These are phyloP conservation scores for Lojkania enalia DNA, from an alignment of 2,329 filamentous ascomycete genomes.

Conservation along the genomic window DNA sequence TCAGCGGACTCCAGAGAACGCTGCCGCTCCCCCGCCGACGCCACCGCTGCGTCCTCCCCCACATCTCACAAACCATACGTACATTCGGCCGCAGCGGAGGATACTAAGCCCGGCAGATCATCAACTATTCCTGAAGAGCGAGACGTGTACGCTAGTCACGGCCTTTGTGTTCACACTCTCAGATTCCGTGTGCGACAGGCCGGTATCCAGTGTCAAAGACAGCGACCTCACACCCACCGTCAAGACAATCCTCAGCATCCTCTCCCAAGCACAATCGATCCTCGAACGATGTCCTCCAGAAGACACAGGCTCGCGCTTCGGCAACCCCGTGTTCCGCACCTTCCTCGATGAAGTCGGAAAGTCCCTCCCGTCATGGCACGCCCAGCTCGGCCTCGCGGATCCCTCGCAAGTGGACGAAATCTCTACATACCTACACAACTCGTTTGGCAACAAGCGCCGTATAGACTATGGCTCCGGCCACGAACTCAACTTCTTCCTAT, in stretches of 20 bases:
- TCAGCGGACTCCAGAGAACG: conserved; percentile 20
- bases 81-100: conserved; percentile 70
- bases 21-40: conserved; percentile 70
- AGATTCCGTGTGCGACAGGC: conserved; percentile 74
- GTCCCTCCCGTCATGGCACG: conserved; percentile 64
- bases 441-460: conserved; percentile 76
- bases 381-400: conserved; percentile 58
- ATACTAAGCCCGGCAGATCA: conserved; percentile 84
- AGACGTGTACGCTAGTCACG: conserved; percentile 73
- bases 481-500: conserved; percentile 95
- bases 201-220: conserved; percentile 63
- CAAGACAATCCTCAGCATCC: conserved; percentile 66
- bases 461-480: conserved; percentile 98
- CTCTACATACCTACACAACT: conserved; percentile 77
- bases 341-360: conserved; percentile 70
- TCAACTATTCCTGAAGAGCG: conserved; percentile 75
- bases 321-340: conserved; percentile 85
- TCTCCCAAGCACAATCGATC: conserved; percentile 69
- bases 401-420: conserved; percentile 67
- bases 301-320: conserved; percentile 90
- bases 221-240: conserved; percentile 65
- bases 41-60: conserved; percentile 72
- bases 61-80: conserved; percentile 62
- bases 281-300: conserved; percentile 74
- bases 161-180: conserved; percentile 86